Evolutionary conservation across 1,139 yeast genomes (phyloP), one percentile per base, ranked within the genome.

Genomic region (Magnusiomyces sp.): DNA sequence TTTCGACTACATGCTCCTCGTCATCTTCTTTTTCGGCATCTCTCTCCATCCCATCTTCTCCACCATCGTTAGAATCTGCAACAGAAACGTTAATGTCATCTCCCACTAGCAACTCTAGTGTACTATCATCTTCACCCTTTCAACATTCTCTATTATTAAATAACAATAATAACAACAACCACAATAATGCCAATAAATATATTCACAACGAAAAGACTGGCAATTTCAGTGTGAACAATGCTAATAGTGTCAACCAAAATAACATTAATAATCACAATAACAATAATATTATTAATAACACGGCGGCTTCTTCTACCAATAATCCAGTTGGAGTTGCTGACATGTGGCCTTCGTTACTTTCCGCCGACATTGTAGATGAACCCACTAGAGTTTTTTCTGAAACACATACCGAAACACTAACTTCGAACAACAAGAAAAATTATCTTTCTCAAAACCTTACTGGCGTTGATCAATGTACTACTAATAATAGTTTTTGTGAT

Each of bases 31-130:
- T 20, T 17, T 42, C 50, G 11, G 39, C 43, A 37, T 32, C 36
- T 20, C 40, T 46, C n/a, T 45, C 50, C 5, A 20, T 37, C 2
- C 40, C 46, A n/a, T 54, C 57, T n/a, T 52, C 57, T 17, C 53
- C 56, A 2, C 48, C 55, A n/a, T 51, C 55, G 31, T 51, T 53
- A 17, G 10, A 52, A 16, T 38, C 40, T 13, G 10, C 40, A 5
- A 16, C 11, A 14, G 40, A 38, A 7, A 38, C 40, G 6, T 20
- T 16, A 14, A 17, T 38, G 20, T 38, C 40, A 4, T 38, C 40
- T 13, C 40, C 40, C 19, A 38, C 20, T 9, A 38, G 40, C 19
- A 38, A n/a, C 23, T 38, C 40, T 16, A 38, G 40, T 17, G 4
- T 38, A n/a, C 23, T 38, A 5, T 38, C 40, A n/a, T 32, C 34